Percentiles rank a stretch among this genome's conserved stretches.
phyloP scores from a whole-genome alignment of 495 filamentous ascomycete species.

The Oidiodendron maius region DNA sequence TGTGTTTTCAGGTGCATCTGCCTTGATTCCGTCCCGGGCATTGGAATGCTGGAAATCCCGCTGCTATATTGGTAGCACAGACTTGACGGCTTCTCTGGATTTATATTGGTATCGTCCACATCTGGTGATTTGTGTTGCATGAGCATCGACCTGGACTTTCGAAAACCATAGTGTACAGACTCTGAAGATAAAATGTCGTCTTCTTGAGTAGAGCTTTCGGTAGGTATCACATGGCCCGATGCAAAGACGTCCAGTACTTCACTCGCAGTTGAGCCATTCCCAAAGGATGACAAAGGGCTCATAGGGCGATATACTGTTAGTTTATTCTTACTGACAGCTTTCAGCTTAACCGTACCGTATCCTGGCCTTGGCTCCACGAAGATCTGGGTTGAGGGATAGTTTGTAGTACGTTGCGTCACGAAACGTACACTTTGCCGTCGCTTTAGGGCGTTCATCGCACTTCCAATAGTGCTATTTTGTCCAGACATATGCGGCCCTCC shows the following conservation, averaged over 20 bases:
- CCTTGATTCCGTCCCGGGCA: constrained; percentile 7
- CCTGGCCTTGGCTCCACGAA: constrained; percentile 14
- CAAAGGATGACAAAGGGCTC: constrained; percentile 28
- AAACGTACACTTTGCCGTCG: constrained; percentile 52
- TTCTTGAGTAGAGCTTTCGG: constrained; percentile 49
- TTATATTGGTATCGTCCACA: constrained; percentile 22
- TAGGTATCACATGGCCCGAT: constrained; percentile 27
- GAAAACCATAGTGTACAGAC: constrained; percentile 70
- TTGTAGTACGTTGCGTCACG: too few species aligned
- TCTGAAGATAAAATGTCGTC: constrained; percentile 58
- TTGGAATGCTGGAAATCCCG: constrained; percentile 16
- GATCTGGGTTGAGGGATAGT: constrained; percentile 3
- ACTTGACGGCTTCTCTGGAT: constrained; percentile 9
- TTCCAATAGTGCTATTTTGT: background rate
- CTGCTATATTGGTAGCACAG: background rate
- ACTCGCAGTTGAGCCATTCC: constrained; percentile 28
- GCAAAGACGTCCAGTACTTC: constrained; percentile 29
- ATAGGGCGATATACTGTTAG: constrained; percentile 20
- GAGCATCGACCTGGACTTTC: constrained; percentile 70
- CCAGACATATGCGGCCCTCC: constrained; percentile 2
- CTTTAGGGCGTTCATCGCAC: constrained; percentile 16
- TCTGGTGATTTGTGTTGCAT: constrained; percentile 40
- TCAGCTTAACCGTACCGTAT: constrained; percentile 20
- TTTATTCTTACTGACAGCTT: too few species aligned
- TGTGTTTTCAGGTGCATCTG: constrained; percentile 21